Base-by-base conservation (phyloP, 2,329 filamentous ascomycete genomes). In the Furcasterigmium sp. region DNA sequence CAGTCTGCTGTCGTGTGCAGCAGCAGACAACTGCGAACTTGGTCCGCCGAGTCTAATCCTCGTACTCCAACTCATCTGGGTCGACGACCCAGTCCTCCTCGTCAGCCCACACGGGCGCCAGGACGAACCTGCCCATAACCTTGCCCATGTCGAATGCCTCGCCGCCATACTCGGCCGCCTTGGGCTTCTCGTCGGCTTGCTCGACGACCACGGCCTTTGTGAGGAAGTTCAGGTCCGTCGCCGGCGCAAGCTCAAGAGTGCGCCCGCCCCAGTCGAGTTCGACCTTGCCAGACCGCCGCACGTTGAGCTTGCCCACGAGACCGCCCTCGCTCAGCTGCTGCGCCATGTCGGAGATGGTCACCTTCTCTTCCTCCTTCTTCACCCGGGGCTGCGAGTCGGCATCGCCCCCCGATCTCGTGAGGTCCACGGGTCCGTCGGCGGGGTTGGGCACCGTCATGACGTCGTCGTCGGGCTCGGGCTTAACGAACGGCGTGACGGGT, bases 201-300 rank as follows among this genome's bases (percentile, higher is more conserved):
- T 82, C 78, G 7, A 82, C 66, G 42, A 84, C 70, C 39, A 81
- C 73, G 3, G 77, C 77, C 30, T 75, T 76, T 10, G 75, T 80
- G 46, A 80, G 52, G 54, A 82, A 83, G 50, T 72, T 70, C 20
- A 73, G 70, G 41, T 72, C 73, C 11, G 73, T 68, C 17, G 74
- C 77, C 3, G 68, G 63, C 28, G 64, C 65, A 49, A 83, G 62
- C 52, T 75, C 69, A 44, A 82, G 65, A 28, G 63, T 67, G 47
- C 70, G 71, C 20, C 80, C 79, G 39, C 80, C 80, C 78, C 79
- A 84, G 58, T 75, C 73, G 25, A 84, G 63, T 58, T 82, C 77
- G 3, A 80, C 74, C 46, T 74, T 76, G 48, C 80, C 80, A 8
- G 78, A 83, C 56, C 76, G 73, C 46, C 78, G 75, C 36, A 84